Base-by-base conservation (phyloP, 1,139 yeast genomes). In the Pichia norvegensis region DNA sequence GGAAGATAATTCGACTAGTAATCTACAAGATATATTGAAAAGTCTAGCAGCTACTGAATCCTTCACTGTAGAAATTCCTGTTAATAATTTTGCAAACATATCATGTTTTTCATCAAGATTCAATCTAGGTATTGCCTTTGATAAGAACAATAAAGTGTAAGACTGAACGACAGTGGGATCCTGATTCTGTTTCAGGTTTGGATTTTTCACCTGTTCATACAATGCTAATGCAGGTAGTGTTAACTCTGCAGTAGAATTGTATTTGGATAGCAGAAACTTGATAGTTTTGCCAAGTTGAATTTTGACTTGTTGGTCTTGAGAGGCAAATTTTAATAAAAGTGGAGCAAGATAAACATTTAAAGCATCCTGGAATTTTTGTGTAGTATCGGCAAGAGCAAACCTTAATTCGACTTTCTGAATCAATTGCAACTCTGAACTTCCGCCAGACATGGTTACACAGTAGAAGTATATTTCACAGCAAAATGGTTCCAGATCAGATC, bases 381-480 rank as follows among this genome's bases (percentile, higher is more conserved):
- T 85, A 1, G 79, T 69, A 45, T 76, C 78, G 0, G 97, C 88
- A 42, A 92, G 67, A 1, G 95, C 94, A 38, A 92, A 72, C 43
- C 90, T 70, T 42, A 92, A 74, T 64, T 92, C 98, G 1, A 87
- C 97, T 58, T 78, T 81, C 59, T 79, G 79, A 39, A 85, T 72
- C 48, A 84, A 67, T 2, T 50, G 52, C 21, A 50, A 29, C 27
- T 52, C 55, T 10, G 45, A 43, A 22, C n/a, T 43, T 1, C 17
- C 31, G 4, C 42, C 13, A 2, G 37, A 35, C 37, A 35, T 35
- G 5, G 33, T 29, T 14, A 11, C 11, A 25, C 29, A 25, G 10
- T 25, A 8, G 10, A 25, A 11, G 10, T 25, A 11, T 25, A 8
- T 25, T 25, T 8, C 29, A 8, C 7, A 11, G 29, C 10, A 25